Conservation (phyloP, 2,329 filamentous ascomycete genomes). For the Arachnomyces sp. region DNA sequence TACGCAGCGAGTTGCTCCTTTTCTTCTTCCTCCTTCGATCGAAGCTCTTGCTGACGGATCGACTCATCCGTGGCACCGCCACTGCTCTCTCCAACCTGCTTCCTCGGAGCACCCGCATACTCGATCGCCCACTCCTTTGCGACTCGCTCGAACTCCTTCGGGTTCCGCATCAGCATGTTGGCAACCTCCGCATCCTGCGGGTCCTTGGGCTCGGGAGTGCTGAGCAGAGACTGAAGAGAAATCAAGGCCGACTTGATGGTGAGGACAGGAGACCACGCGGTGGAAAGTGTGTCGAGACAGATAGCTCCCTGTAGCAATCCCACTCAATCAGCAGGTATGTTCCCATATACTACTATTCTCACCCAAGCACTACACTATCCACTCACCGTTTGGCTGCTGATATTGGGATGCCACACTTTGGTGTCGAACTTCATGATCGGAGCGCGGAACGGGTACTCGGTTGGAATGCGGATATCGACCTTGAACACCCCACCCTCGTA, state of each 20-base stretch:
- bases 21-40: constrained; percentile 49
- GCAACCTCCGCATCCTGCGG: constrained; percentile 96
- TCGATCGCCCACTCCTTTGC: constrained; percentile 86
- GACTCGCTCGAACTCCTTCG: constrained; percentile 67
- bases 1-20: constrained; percentile 49
- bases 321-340: constrained; percentile 8
- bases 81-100: constrained; percentile 45
- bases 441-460: constrained; percentile 86
- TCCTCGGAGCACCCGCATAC: constrained; percentile 66
- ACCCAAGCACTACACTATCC: background rate
- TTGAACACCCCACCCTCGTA: constrained; percentile 79
- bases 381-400: constrained; percentile 84
- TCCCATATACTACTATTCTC: background rate
- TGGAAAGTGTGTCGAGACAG: constrained; percentile 84
- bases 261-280: constrained; percentile 88
- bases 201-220: constrained; percentile 88
- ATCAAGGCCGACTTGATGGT: constrained; percentile 94
- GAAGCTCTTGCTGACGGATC: constrained; percentile 46
- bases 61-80: constrained; percentile 46
- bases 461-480: constrained; percentile 80
- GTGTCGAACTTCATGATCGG: constrained; percentile 87
- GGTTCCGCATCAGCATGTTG: constrained; percentile 72
- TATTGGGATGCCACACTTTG: constrained; percentile 94
- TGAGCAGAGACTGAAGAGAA: constrained; percentile 85
- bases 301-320: constrained; percentile 66